A percentile compares a stretch with the other conserved stretches of the same genome.
phyloP scores from a whole-genome alignment of 805 yeast species.

The Lachancea meyersii region DNA sequence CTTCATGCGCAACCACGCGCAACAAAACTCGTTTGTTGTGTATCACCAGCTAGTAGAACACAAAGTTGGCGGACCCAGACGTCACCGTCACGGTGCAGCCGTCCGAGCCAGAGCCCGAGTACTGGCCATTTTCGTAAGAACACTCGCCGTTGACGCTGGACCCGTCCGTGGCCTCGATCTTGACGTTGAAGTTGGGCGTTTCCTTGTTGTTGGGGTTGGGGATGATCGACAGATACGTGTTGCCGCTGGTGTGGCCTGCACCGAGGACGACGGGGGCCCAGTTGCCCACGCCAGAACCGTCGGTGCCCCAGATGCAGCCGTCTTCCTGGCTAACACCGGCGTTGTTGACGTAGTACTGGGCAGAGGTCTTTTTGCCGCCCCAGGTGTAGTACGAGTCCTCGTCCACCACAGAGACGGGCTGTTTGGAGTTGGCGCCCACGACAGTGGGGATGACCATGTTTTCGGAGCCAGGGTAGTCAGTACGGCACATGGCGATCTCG shows the following conservation, averaged over 20 bases:
- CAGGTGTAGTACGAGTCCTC: slow-evolving; percentile 72
- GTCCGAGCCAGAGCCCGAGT: slow-evolving; percentile 59
- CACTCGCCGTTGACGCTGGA: slow-evolving; percentile 66
- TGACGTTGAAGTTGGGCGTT: slow-evolving; percentile 66
- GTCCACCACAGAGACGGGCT: slow-evolving; percentile 75
- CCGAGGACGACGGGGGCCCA: slow-evolving; percentile 98
- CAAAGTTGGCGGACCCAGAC: slow-evolving; percentile 55
- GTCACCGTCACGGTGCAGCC: slow-evolving; percentile 75
- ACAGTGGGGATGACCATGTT: slow-evolving; percentile 95
- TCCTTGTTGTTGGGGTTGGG: slow-evolving; percentile 87
- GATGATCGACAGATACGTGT: slow-evolving; percentile 80
- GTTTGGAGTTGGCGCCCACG: slow-evolving; percentile 57
- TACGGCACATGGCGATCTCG: slow-evolving; percentile 87
- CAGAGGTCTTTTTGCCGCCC: slow-evolving; percentile 77
- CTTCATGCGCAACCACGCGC: too few species aligned
- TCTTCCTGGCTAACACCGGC: slow-evolving; percentile 88
- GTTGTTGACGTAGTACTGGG: slow-evolving; percentile 95
- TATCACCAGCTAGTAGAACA: slow-evolving; percentile 37
- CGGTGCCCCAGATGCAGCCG: slow-evolving; percentile 91
- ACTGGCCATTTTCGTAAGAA: slow-evolving; percentile 69
- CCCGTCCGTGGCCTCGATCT: slow-evolving; percentile 67
- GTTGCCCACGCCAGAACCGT: slow-evolving; percentile 82
- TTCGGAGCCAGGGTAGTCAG: slow-evolving; percentile 99
- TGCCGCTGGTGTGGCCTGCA: slow-evolving; percentile 70
- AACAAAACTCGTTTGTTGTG: too few species aligned